Evolutionary conservation across 2,329 filamentous ascomycete species (phyloP).

Genomic region (Fusarium coicis): DNA sequence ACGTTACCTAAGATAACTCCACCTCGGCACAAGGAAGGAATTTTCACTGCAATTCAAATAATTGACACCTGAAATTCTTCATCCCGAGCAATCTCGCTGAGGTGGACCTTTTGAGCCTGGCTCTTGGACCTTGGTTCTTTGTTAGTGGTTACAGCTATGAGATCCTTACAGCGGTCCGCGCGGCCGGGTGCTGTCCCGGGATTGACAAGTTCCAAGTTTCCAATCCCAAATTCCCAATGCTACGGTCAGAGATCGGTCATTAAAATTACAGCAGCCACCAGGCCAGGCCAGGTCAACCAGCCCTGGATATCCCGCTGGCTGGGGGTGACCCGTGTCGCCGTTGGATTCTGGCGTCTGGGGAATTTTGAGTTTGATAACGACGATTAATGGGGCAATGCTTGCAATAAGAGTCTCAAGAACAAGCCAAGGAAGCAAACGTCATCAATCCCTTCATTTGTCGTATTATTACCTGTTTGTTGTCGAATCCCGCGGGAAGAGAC

Average conservation of each 20-base stretch:
- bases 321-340: not conserved
- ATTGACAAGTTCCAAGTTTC: conserved; percentile 24
- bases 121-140: not conserved
- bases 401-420: conserved; percentile 1
- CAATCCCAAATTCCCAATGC: conserved; percentile 18
- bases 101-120: conserved; percentile 19
- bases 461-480: conserved; percentile 1
- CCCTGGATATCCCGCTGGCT: conserved; percentile 3
- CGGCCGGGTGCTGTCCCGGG: conserved; percentile 13
- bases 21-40: conserved; percentile 13
- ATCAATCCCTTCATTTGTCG: conserved; percentile 3
- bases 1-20: conserved; percentile 6
- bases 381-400: conserved; percentile 23
- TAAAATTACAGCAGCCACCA: conserved; percentile 9
- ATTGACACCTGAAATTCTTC: conserved; percentile 14
- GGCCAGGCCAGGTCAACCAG: not conserved
- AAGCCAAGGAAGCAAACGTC: conserved; percentile 11
- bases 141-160: not conserved
- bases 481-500: not conserved
- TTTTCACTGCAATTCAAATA: not conserved
- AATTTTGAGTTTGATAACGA: conserved; percentile 19
- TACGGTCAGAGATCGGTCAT: conserved; percentile 17
- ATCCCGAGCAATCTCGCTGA: conserved; percentile 32
- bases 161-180: conserved; percentile 19
- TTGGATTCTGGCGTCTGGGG: not conserved